Base-by-base conservation (phyloP, 164 flowering plant genomes). In the Liriodendron chinense region DNA sequence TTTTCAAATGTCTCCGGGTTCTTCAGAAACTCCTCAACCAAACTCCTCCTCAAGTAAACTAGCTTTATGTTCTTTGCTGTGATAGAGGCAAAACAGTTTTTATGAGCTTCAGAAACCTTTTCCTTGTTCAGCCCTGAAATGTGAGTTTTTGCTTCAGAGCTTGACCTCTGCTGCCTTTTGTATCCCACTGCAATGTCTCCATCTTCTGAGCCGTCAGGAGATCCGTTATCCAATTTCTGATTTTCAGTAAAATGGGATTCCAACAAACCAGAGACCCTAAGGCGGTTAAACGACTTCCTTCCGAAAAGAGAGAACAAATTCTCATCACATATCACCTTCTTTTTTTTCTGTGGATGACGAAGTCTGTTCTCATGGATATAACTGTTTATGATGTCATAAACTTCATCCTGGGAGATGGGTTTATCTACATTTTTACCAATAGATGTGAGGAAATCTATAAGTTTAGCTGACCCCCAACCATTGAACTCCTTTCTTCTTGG, bases 391-490 rank as follows among this genome's bases (percentile, higher is more conserved):
- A 93, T 84, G 26, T 81, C 75, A 26, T 76, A 56, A 65, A 93
- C 92, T 3, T 90, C 90, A 74, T 56, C 23, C 66, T 86, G 87
- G 0, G 93, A 75, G 14, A 93, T 53, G 47, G 85, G 68, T 20
- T 78, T 59, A 34, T 77, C 78, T 47, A 89, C 79, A 50, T 88
- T 88, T 78, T 85, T 80, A 23, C 90, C 92, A 75, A 89, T 78
- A 50, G 90, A 86, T 22, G 23, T 9, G 25, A 93, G 92, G 76
- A 95, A 95, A 12, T 82, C 81, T 1, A 87, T 50, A 1, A 93
- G 89, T 25, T 70, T n/a, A 74, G 68, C 85, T 26, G 98, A 90
- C n/a, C 89, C 97, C 98, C 98, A 93, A 43, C 96, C 92, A 70
- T 79, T 63, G 65, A 87, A 93, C 76, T 86, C 88, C 7, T 3